Base-by-base conservation (phyloP, 768 basidiomycete species). In the Artomyces pyxidatus region DNA sequence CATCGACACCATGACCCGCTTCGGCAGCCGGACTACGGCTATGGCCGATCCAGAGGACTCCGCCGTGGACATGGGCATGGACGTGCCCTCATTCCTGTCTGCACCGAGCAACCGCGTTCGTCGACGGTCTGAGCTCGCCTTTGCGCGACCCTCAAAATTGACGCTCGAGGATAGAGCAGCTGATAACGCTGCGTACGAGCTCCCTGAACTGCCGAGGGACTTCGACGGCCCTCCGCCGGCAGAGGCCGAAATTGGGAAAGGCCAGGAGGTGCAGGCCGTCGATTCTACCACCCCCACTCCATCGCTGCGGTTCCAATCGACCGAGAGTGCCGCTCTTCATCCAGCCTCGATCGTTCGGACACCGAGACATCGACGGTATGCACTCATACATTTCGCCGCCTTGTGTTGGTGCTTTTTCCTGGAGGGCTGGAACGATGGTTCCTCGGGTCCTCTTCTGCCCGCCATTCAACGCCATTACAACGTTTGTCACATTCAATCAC, bases 351-450 rank as follows among this genome's bases (percentile, higher is more conserved):
- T 19, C 7, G 45, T n/a, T 7, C 23, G 6, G 22, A 35, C 26
- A 17, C 10, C 21, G 25, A 37, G 23, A 14, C 32, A 37, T n/a
- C 30, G 32, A 12, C 29, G 16, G 30, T 38, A 14, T 21, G 45
- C 32, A 21, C 35, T 16, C 19, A n/a, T 46, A 22, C 45, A 55
- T 45, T 50, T 56, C 42, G 42, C 47, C 12, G 47, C 51, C 6
- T 29, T 27, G 27, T 83, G 80, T 54, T 77, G 69, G 65, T 67
- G 69, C 11, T 47, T 82, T 42, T 80, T 82, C 51, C 62, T 85
- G 2, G 75, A 75, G 17, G 88, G 88, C 12, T 89, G 85, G 85
- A 86, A 84, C 57, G 87, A 88, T 61, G 85, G 80, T 14, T 73
- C 79, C 0, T 76, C 77, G 12, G 88, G 88, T 2, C 85, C 53